Evolutionary conservation across 306 rosid species (phyloP), one percentile per base, ranked within the genome.

Genomic region (Myrica gale): DNA sequence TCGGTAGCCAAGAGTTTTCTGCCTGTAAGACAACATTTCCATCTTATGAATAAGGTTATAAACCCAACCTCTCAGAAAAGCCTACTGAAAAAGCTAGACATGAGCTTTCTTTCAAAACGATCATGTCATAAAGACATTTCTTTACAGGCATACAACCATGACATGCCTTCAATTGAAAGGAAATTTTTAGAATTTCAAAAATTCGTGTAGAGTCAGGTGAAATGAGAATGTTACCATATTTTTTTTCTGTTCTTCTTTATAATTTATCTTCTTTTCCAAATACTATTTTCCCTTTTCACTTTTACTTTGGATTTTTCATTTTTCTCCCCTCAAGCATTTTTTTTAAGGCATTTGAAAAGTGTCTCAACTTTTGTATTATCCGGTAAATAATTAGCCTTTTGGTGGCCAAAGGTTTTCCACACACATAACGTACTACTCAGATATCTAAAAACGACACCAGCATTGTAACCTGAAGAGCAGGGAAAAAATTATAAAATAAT

Each of bases 1-100:
- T 44, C 88, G 96, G 83, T 82, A 77, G 68, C 99, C 97, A 60
- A 90, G 87, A 51, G 99, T 92, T 76, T 92, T 96, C 89, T 96
- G 99, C 92, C 97, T 96, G 84, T 63, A 82, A 82, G 80, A 75
- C n/a, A 56, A 43, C 23, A 72, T 42, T 72, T 81, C 74, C 78
- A 79, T 77, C 74, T 80, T 43, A 52, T 75, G 68, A 79, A 63
- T 62, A 74, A 74, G 55, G 37, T 32, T 32, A 32, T 32, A 32
- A 32, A 21, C 4, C 60, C 56, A 21, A 19, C 60, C 23, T 5
- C 23, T 17, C 1, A 10, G 19, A 55, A 2, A 55, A 55, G 19
- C 6, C n/a, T 17, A 55, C 0, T 17, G 19, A 4, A 6, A n/a
- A 19, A n/a, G 9, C 10, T 55, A 55, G 61, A n/a, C 19, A 17